Evolutionary conservation across 305 asterid genomes (phyloP).

Genomic region (Fraxinus albicans): DNA sequence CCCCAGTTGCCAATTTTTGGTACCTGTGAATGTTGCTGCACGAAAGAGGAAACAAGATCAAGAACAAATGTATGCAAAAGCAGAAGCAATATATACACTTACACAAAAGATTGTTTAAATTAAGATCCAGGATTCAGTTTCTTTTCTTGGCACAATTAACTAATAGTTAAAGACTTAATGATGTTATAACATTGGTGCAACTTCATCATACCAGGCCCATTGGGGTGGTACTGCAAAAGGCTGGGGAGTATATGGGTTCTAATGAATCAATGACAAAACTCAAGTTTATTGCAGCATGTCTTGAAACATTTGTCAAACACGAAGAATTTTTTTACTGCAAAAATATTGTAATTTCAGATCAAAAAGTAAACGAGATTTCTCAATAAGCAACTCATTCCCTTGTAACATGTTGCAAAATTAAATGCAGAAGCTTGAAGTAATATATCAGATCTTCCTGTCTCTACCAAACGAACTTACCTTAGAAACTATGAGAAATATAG

Average conservation of each 20-base stretch:
- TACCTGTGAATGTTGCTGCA: conserved; percentile 45
- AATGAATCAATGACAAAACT: neutral
- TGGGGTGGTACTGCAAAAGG: too few species aligned
- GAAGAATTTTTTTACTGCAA: neutral
- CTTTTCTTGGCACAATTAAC: neutral
- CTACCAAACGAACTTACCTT: neutral
- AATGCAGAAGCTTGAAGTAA: neutral
- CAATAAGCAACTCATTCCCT: neutral
- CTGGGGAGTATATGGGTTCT: too few species aligned
- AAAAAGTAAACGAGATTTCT: neutral
- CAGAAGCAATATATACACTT: neutral
- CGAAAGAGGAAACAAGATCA: conserved; percentile 6
- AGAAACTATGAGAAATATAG: neutral
- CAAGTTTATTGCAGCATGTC: neutral
- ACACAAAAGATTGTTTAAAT: neutral
- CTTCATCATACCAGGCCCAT: too few species aligned
- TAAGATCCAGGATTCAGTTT: neutral
- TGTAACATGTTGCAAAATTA: neutral
- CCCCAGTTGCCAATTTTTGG: conserved; percentile 73
- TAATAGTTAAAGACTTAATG: too few species aligned
- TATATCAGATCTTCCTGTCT: neutral
- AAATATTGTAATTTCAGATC: neutral
- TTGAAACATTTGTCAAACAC: neutral
- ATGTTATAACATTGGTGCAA: too few species aligned
- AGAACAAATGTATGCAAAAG: neutral